Percentiles rank a stretch among this genome's conserved stretches.
phyloP scores from a whole-genome alignment of 768 basidiomycete genomes.

The Kwoniella newhampshirensis region DNA sequence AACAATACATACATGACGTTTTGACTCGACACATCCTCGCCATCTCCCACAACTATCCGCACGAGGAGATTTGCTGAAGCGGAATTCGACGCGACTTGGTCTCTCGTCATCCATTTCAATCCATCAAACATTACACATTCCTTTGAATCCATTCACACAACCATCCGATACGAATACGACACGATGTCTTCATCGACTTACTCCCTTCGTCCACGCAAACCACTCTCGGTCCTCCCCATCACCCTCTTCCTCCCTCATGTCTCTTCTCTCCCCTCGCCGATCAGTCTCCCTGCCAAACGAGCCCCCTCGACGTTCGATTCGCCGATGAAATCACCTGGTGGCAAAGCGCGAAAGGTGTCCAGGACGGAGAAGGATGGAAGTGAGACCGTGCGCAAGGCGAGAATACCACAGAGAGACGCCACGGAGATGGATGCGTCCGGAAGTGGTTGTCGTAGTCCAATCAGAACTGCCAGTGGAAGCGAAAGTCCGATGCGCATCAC shows the following conservation, averaged over 20 bases:
- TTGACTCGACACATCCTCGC: no score
- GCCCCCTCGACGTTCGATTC: slow-evolving; percentile 11
- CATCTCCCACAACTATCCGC: no score
- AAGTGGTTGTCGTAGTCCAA: not conserved
- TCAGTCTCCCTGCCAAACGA: slow-evolving; percentile 20
- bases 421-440: slow-evolving; percentile 1
- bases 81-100: no score
- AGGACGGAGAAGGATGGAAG: slow-evolving; percentile 11
- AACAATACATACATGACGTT: not conserved
- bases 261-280: slow-evolving; percentile 18
- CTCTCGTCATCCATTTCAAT: not conserved
- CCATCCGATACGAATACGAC: no score
- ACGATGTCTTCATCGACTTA: slow-evolving; percentile 17
- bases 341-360: slow-evolving; percentile 9
- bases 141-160: not conserved
- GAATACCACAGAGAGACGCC: slow-evolving; percentile 1
- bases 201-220: slow-evolving; percentile 1
- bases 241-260: slow-evolving; percentile 1
- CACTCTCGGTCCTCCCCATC: slow-evolving; percentile 9
- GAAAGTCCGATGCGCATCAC: slow-evolving; percentile 18
- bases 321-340: slow-evolving; percentile 5
- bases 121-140: not conserved
- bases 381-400: slow-evolving; percentile 13
- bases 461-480: not conserved
- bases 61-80: no score